Evolutionary conservation across 208 protist species (phyloP).

Genomic region (Leishmania braziliensis): DNA sequence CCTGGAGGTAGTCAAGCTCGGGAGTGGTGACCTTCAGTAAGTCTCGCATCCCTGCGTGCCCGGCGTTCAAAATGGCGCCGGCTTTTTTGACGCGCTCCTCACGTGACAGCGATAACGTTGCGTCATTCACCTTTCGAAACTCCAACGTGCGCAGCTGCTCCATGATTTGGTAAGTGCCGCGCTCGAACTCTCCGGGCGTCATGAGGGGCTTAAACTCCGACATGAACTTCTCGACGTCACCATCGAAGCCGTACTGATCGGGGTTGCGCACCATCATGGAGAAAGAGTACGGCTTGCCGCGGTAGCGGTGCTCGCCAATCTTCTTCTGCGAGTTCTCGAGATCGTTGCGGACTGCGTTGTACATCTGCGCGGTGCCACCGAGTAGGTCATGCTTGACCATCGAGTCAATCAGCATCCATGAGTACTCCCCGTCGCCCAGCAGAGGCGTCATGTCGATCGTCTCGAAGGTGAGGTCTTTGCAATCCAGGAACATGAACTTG

Average conservation of each 20-base stretch:
- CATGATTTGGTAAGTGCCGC: conserved; percentile 68
- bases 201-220: conserved; percentile 49
- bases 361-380: conserved; percentile 50
- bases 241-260: conserved; percentile 46
- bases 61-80: conserved; percentile 65
- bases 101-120: conserved; percentile 30
- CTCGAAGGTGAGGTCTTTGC: conserved; percentile 60
- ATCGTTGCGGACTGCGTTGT: conserved; percentile 72
- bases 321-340: conserved; percentile 71
- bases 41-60: conserved; percentile 72
- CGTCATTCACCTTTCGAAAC: conserved; percentile 61
- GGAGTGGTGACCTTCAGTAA: conserved; percentile 76
- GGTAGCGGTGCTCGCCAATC: conserved; percentile 49
- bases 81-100: conserved; percentile 48
- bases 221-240: conserved; percentile 57
- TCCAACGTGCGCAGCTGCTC: conserved; percentile 70
- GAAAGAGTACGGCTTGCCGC: conserved; percentile 64
- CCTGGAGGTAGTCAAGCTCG: conserved; percentile 84
- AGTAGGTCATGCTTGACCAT: conserved; percentile 75
- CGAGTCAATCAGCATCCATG: conserved; percentile 73
- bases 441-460: conserved; percentile 51
- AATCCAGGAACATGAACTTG: conserved; percentile 88
- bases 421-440: conserved; percentile 53
- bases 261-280: conserved; percentile 67
- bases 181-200: conserved; percentile 56